Evolutionary conservation across 495 filamentous ascomycete genomes (phyloP).

Genomic region (Physcia stellaris): DNA sequence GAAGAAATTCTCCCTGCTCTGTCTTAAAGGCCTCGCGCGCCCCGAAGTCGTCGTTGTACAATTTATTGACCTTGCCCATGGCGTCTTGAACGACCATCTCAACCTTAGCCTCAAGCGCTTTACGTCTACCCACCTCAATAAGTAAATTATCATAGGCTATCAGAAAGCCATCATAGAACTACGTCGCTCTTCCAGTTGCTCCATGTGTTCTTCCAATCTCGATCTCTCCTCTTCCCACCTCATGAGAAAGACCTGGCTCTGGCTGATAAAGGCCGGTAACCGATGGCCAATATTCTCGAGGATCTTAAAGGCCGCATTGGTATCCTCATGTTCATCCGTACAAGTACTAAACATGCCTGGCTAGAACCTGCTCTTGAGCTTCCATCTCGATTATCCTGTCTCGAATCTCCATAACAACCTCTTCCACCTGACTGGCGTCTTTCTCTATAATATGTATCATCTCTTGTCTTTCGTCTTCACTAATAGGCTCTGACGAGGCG

Average conservation of each 20-base stretch:
- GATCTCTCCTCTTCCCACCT: slow-evolving; percentile 65
- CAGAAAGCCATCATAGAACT: slow-evolving; percentile 75
- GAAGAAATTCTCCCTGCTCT: slow-evolving; percentile 75
- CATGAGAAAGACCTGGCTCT: slow-evolving; percentile 54
- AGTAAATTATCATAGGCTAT: slow-evolving; percentile 72
- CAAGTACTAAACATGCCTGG: slow-evolving; percentile 38
- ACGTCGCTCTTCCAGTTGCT: slow-evolving; percentile 58
- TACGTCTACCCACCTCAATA: slow-evolving; percentile 66
- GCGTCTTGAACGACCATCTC: slow-evolving; percentile 62
- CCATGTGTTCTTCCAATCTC: slow-evolving; percentile 49
- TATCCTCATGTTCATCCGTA: slow-evolving; percentile 36
- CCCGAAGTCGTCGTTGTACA: slow-evolving; percentile 59
- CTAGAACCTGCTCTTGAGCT: slow-evolving; percentile 31
- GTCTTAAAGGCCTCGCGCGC: slow-evolving; percentile 66
- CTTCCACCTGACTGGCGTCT: slow-evolving; percentile 78
- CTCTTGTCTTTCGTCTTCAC: slow-evolving; percentile 60
- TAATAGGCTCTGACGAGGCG: slow-evolving; percentile 52
- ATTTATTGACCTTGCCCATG: slow-evolving; percentile 55
- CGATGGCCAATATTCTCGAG: slow-evolving; percentile 53
- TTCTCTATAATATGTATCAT: slow-evolving; percentile 72
- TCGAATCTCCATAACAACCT: slow-evolving; percentile 74
- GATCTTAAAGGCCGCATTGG: slow-evolving; percentile 44
- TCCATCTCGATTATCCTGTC: slow-evolving; percentile 69
- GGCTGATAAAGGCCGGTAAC: slow-evolving; percentile 53
- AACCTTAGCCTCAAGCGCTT: slow-evolving; percentile 55